Percentiles rank a stretch among this genome's conserved stretches.
Conservation (phyloP, 345 rosid genomes). For the Aurinia saxatilis region DNA sequence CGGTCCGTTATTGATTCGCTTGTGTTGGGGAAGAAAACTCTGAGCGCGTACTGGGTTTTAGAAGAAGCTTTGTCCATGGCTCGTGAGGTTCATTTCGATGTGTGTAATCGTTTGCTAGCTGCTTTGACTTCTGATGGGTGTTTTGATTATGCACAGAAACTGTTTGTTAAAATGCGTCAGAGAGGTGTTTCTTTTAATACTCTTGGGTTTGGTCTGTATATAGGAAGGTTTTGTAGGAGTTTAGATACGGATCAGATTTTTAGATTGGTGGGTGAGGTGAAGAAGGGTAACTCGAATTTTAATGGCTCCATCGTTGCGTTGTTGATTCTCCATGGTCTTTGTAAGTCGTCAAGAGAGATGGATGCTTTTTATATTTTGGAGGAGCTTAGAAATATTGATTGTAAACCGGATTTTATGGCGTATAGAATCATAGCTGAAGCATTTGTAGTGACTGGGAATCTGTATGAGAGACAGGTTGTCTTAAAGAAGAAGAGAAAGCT, state of each 20-base stretch:
- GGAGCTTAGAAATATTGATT: constrained; percentile 60
- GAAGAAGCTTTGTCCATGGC: constrained; percentile 31
- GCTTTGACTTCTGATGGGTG: constrained; percentile 46
- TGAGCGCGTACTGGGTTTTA: constrained; percentile 53
- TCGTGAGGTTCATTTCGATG: constrained; percentile 37
- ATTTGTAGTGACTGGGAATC: constrained; percentile 39
- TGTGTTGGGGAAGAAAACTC: constrained; percentile 39
- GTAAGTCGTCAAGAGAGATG: constrained; percentile 46
- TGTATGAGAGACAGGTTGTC: constrained; percentile 49
- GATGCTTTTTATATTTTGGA: constrained; percentile 59
- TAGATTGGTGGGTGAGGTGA: constrained; percentile 47
- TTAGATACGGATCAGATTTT: constrained; percentile 35
- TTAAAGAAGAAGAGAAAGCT: constrained; percentile 87
- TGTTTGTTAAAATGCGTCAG: constrained; percentile 59
- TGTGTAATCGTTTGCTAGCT: constrained; percentile 71
- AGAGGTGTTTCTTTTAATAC: constrained; percentile 44
- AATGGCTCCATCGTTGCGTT: constrained; percentile 69
- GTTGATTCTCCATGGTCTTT: constrained; percentile 69
- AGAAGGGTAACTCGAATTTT: constrained; percentile 25
- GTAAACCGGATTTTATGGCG: constrained; percentile 90
- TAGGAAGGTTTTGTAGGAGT: constrained; percentile 47
- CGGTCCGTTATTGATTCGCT: constrained; percentile 38
- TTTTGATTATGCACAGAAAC: constrained; percentile 38
- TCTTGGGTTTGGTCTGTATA: constrained; percentile 63
- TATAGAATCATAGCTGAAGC: constrained; percentile 80